These are phyloP conservation scores for Umbelopsis sp. DNA, from an alignment of 192 early-diverging fungal species.

Conservation along the genomic window DNA sequence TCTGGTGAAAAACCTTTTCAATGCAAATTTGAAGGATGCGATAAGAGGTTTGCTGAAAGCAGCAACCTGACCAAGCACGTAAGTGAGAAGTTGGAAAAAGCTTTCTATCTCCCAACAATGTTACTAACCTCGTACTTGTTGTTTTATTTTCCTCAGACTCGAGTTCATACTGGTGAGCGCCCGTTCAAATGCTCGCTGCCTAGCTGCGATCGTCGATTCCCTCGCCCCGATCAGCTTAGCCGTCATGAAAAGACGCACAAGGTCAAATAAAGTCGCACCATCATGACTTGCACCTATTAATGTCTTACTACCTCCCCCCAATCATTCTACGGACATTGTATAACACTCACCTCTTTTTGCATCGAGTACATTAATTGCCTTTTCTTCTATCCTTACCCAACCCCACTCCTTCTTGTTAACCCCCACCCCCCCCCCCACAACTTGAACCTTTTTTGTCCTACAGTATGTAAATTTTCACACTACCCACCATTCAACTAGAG, in stretches of 20 bases:
- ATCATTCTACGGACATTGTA: not conserved
- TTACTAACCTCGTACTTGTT: not conserved
- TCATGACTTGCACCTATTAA: not conserved
- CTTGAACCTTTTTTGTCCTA: too few relatives aligned
- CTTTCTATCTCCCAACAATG: not conserved
- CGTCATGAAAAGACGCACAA: slow-evolving; percentile 29
- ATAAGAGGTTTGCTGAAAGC: slow-evolving; percentile 57
- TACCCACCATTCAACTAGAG: too few relatives aligned
- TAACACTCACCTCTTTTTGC: not conserved
- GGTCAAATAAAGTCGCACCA: not conserved
- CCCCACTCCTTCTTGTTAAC: too few relatives aligned
- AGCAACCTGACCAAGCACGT: slow-evolving; percentile 59
- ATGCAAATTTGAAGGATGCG: slow-evolving; percentile 55
- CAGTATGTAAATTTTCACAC: too few relatives aligned
- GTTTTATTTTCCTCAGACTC: slow-evolving; percentile 34
- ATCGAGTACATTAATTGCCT: too few relatives aligned
- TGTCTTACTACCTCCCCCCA: not conserved
- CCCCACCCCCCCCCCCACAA: too few relatives aligned
- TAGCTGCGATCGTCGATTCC: slow-evolving; percentile 52
- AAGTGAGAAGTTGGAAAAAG: not conserved
- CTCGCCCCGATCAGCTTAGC: slow-evolving; percentile 52
- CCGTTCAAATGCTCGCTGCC: slow-evolving; percentile 64
- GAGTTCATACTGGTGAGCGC: slow-evolving; percentile 68
- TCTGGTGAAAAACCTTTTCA: slow-evolving; percentile 60
- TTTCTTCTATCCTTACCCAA: too few relatives aligned